A percentile compares a stretch with the other conserved stretches of the same genome.
phyloP scores from a whole-genome alignment of 495 filamentous ascomycete species.

The Jackrogersella minutella region DNA sequence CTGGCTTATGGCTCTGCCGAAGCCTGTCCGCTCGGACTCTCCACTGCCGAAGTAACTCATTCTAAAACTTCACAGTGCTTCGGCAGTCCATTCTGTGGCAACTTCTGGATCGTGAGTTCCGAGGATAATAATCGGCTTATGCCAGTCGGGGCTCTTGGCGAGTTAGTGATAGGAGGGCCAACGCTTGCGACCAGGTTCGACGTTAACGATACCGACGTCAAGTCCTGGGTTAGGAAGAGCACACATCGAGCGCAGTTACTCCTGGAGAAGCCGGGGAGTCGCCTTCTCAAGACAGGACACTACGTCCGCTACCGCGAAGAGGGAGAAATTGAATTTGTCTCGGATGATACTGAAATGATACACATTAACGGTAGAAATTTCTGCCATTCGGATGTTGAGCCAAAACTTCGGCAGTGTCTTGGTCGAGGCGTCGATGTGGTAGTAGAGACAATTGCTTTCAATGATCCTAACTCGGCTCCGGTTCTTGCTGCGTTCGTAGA shows the following conservation, averaged over 20 bases:
- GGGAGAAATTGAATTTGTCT: slow-evolving; percentile 56
- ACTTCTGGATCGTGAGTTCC: slow-evolving; percentile 56
- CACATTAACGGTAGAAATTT: slow-evolving; percentile 46
- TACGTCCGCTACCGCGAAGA: slow-evolving; percentile 53
- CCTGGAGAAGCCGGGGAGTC: slow-evolving; percentile 40
- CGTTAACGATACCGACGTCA: slow-evolving; percentile 30
- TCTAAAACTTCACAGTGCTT: slow-evolving; percentile 50
- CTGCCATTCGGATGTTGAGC: slow-evolving; percentile 52
- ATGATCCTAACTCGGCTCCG: slow-evolving; percentile 45
- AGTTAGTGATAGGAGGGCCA: slow-evolving; percentile 57
- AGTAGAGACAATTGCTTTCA: slow-evolving; percentile 55
- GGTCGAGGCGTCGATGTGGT: slow-evolving; percentile 55
- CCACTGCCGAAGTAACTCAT: slow-evolving; percentile 51
- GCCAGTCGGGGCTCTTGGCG: slow-evolving; percentile 57
- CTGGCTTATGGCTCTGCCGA: slow-evolving; percentile 57
- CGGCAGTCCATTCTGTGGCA: slow-evolving; percentile 53
- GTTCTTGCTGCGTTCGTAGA: slow-evolving; percentile 56
- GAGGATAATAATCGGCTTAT: slow-evolving; percentile 58
- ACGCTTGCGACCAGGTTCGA: slow-evolving; percentile 49
- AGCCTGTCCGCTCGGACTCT: slow-evolving; percentile 55
- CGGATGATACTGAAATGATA: slow-evolving; percentile 42
- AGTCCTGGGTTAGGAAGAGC: slow-evolving; percentile 30
- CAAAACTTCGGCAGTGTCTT: slow-evolving; percentile 54
- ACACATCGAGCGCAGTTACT: slow-evolving; percentile 25
- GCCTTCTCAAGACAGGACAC: slow-evolving; percentile 54